Conservation (phyloP, 192 early-diverging fungal species). For the Podochytrium sp. region DNA sequence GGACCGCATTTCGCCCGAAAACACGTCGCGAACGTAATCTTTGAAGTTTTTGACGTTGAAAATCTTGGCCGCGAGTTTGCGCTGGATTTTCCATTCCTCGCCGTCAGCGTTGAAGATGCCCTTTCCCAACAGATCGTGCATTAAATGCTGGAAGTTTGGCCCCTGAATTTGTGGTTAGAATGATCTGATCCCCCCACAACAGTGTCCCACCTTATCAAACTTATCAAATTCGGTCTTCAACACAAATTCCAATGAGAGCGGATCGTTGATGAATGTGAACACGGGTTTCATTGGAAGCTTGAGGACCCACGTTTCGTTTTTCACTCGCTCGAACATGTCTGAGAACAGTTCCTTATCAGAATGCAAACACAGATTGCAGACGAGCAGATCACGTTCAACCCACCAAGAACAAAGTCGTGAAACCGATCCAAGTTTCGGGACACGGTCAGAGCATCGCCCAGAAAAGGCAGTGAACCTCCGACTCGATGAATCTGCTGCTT, state of each 20-base stretch:
- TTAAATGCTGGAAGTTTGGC: constrained; percentile 9
- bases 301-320: constrained; percentile 2
- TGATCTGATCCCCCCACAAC: neutral
- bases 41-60: constrained; percentile 51
- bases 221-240: constrained; percentile 48
- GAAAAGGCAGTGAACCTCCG: neutral
- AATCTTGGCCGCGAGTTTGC: constrained; percentile 57
- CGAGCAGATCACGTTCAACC: neutral
- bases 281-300: constrained; percentile 2
- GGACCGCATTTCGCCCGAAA: constrained; percentile 33
- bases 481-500: neutral
- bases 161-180: neutral
- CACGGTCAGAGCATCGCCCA: constrained; percentile 21
- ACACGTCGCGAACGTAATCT: constrained; percentile 35
- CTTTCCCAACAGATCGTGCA: constrained; percentile 61
- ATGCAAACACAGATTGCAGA: neutral
- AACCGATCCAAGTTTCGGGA: neutral
- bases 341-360: neutral
- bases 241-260: constrained; percentile 37
- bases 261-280: constrained; percentile 29
- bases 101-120: constrained; percentile 79
- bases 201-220: constrained; percentile 23
- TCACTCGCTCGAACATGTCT: constrained; percentile 12
- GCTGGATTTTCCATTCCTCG: constrained; percentile 63
- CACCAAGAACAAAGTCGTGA: constrained; percentile 14